A percentile compares a stretch with the other conserved stretches of the same genome.
Evolutionary conservation across 768 basidiomycete species (phyloP).

Genomic region (Mycena galopus): DNA sequence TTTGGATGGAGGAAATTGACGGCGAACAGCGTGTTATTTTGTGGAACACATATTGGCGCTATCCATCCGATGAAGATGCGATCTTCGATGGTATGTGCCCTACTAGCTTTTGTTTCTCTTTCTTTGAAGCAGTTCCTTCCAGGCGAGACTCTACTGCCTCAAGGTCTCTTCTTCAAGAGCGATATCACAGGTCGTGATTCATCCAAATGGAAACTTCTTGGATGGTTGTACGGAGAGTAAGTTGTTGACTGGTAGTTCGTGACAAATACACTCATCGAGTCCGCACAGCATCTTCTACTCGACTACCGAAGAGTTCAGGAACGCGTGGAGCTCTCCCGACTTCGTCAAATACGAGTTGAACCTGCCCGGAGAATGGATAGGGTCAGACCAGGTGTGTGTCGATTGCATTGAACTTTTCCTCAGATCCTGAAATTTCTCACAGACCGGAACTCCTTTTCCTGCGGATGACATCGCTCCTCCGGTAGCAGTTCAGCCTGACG

Average conservation of each 20-base stretch:
- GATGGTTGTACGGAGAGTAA: conserved; percentile 40
- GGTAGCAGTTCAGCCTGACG: conserved; percentile 35
- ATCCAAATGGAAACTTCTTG: conserved; percentile 35
- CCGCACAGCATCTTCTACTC: conserved; percentile 35
- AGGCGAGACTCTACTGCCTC: conserved; percentile 40
- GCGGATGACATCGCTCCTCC: conserved; percentile 34
- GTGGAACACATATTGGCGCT: conserved; percentile 40
- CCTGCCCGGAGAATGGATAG: conserved; percentile 37
- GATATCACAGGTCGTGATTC: conserved; percentile 41
- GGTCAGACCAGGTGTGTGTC: conserved; percentile 31
- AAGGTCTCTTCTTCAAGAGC: conserved; percentile 42
- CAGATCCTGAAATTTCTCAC: background rate
- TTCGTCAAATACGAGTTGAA: conserved; percentile 37
- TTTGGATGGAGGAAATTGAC: conserved; percentile 37
- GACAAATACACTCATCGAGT: background rate
- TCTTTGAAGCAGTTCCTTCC: background rate
- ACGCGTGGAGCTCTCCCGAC: conserved; percentile 36
- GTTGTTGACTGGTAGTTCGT: background rate
- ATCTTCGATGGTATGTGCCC: conserved; percentile 33
- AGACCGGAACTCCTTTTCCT: conserved; percentile 17
- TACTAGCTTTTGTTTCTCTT: background rate
- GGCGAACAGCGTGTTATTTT: conserved; percentile 32
- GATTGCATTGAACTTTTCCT: background rate
- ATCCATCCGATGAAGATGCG: conserved; percentile 29
- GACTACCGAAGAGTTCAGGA: conserved; percentile 36